Evolutionary conservation across 352 stramenopile genomes (phyloP), one percentile per base, ranked within the genome.

Genomic region (Peronospora destructor): DNA sequence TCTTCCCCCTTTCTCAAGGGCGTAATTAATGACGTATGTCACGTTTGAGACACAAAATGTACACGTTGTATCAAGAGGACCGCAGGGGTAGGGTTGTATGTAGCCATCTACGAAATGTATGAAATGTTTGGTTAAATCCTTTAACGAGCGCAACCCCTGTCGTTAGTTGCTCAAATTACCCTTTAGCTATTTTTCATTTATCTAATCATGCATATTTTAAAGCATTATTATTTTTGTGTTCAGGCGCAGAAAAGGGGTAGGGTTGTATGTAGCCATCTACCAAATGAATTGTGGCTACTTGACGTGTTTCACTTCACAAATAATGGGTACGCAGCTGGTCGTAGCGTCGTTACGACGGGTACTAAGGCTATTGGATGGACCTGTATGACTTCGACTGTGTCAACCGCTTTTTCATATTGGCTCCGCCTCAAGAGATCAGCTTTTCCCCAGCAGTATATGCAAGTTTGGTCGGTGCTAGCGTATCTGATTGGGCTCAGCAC

Each of bases 331-430:
- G n/a, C 75, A 1, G 64, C 68, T 7, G 76, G 87, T 30, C 72
- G 70, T 9, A 76, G 77, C 56, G 80, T 87, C 38, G 86, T 73
- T 21, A 68, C 69, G 56, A 85, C 85, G 41, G 57, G 85, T 19
- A 78, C 76, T 30, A 60, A 60, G 19, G 55, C 65, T 9, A 81
- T 87, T 21, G 1, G 71, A 77, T 88, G 57, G 80, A 91, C 49
- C 82, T 77, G 55, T 88, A 84, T 50, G 80, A 76, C 45, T 91
- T 91, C 62, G 75, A 91, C 66, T 91, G 76, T 48, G 64, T 91
- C 45, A 87, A 77, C 32, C 88, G 87, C 59, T 60, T 67, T 6
- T 88, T 91, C 53, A 84, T 69, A 21, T 50, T 73, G 45, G 64
- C 70, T 14, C 63, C 69, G 30, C 53, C 79, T 13, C 54, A 83